Evolutionary conservation across 2,329 filamentous ascomycete species (phyloP).

Genomic region (Venturia carpophila): DNA sequence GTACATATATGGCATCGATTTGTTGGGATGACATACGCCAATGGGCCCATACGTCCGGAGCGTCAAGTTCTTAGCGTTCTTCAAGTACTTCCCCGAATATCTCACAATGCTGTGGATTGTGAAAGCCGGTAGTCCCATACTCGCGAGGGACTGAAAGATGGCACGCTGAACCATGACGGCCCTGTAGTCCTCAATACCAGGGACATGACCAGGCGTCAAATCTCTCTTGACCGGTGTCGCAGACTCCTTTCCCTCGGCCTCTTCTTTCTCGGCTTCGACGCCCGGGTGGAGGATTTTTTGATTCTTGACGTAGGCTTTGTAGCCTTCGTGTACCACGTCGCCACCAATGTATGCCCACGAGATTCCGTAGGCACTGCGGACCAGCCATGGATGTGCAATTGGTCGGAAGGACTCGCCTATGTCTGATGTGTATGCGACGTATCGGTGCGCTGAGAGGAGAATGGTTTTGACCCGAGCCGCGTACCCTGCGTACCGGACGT

Average conservation of each 20-base stretch:
- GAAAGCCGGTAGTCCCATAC: conserved; percentile 89
- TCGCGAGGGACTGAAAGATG: conserved; percentile 82
- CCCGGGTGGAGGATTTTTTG: conserved; percentile 65
- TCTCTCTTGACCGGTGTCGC: conserved; percentile 13
- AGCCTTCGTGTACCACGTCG: conserved; percentile 87
- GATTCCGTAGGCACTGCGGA: conserved; percentile 77
- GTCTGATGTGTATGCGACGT: conserved; percentile 94
- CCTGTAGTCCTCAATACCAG: conserved; percentile 80
- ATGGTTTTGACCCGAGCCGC: conserved; percentile 78
- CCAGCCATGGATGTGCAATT: conserved; percentile 75
- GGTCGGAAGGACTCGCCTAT: conserved; percentile 95
- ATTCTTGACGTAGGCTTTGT: conserved; percentile 88
- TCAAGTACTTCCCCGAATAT: conserved; percentile 82
- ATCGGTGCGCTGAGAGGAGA: conserved; percentile 82
- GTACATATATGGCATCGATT: background rate
- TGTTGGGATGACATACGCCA: conserved; percentile 53
- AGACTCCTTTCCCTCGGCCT: conserved; percentile 22
- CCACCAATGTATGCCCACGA: conserved; percentile 90
- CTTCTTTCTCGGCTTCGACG: conserved; percentile 33
- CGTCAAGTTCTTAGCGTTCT: conserved; percentile 65
- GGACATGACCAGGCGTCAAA: conserved; percentile 40
- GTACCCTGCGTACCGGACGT: conserved; percentile 87
- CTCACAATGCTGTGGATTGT: conserved; percentile 89
- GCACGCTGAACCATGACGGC: conserved; percentile 86
- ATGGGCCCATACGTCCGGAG: conserved; percentile 85